Evolutionary conservation across 2,329 filamentous ascomycete species (phyloP).

Genomic region (Arthroderma uncinatum): DNA sequence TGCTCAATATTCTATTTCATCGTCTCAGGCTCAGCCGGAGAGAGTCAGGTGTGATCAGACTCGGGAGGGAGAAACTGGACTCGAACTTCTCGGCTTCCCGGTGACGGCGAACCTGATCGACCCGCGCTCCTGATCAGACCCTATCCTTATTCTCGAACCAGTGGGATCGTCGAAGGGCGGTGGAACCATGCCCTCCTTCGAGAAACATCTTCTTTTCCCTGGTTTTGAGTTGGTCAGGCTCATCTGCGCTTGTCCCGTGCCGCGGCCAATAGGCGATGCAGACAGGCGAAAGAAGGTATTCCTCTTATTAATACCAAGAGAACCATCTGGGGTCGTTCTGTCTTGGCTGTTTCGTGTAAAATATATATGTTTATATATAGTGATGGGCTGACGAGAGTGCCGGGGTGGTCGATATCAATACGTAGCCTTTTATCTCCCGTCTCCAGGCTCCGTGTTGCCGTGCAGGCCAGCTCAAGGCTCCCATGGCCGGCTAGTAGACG

Average conservation of each 20-base stretch:
- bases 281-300: not conserved
- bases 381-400: not conserved
- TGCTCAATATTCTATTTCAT: not conserved
- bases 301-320: not conserved
- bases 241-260: not conserved
- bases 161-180: not conserved
- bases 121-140: not conserved
- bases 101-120: not conserved
- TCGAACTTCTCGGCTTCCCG: not conserved
- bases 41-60: not conserved
- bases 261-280: not conserved
- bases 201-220: not conserved
- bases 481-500: not conserved
- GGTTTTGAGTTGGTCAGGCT: not conserved
- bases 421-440: not conserved
- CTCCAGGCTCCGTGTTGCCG: not conserved
- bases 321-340: not conserved
- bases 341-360: slow-evolving; percentile 1
- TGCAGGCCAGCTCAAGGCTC: not conserved
- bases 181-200: not conserved
- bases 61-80: no score
- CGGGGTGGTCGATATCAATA: not conserved
- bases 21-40: not conserved
- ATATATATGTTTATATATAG: not conserved
- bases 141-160: not conserved